Evolutionary conservation across 2,329 filamentous ascomycete species (phyloP).

Genomic region (Lachnellula suecica): DNA sequence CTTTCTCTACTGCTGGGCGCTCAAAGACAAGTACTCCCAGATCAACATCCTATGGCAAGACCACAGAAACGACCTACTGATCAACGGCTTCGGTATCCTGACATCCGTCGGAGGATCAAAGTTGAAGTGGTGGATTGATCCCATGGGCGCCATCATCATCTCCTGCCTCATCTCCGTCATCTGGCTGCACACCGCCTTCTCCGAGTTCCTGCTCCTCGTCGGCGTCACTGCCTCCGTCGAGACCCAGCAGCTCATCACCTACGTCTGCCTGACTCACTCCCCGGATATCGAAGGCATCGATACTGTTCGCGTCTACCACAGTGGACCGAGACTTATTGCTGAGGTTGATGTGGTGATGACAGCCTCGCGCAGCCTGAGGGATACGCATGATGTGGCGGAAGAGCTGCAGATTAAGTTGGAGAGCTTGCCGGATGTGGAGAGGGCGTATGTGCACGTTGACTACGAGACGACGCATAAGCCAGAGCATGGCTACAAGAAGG

Average conservation of each 20-base stretch:
- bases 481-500: slow-evolving; percentile 69
- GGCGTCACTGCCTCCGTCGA: slow-evolving; percentile 84
- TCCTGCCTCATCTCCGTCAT: slow-evolving; percentile 75
- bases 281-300: slow-evolving; percentile 81
- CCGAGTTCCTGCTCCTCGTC: slow-evolving; percentile 87
- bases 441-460: slow-evolving; percentile 95
- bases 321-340: slow-evolving; percentile 82
- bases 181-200: slow-evolving; percentile 84
- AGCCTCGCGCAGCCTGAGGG: slow-evolving; percentile 65
- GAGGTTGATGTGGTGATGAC: slow-evolving; percentile 98
- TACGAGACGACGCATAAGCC: slow-evolving; percentile 96
- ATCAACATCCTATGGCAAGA: slow-evolving; percentile 94
- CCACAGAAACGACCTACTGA: slow-evolving; percentile 93
- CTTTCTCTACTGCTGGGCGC: slow-evolving; percentile 89
- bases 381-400: slow-evolving; percentile 91
- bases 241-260: slow-evolving; percentile 91
- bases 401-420: slow-evolving; percentile 93
- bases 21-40: slow-evolving; percentile 89
- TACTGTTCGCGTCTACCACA: slow-evolving; percentile 92
- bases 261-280: slow-evolving; percentile 92
- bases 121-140: slow-evolving; percentile 92
- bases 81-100: slow-evolving; percentile 91
- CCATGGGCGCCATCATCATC: slow-evolving; percentile 82
- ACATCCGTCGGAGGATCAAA: slow-evolving; percentile 90
- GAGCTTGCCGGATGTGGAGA: slow-evolving; percentile 85